These are phyloP conservation scores for Chloris gayana DNA, from an alignment of 176 grass and related monocot genomes.

Conservation along the genomic window DNA sequence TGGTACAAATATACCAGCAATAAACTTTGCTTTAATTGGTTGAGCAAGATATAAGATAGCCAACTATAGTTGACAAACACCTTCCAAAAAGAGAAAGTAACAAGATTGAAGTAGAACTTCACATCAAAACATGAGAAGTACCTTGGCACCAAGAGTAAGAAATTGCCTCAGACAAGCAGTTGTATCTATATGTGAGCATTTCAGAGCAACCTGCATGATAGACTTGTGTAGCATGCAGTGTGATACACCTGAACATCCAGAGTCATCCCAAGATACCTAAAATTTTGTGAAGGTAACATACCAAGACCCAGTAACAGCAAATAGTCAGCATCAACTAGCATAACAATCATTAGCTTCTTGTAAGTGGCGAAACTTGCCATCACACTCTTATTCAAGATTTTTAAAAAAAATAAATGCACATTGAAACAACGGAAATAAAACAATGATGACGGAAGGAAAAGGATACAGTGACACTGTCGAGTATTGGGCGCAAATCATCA, in stretches of 20 bases:
- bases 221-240: constrained; percentile 79
- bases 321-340: neutral
- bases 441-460: neutral
- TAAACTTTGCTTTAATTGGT: constrained; percentile 12
- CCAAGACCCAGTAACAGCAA: neutral
- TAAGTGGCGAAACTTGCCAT: neutral
- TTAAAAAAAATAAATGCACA: neutral
- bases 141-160: constrained; percentile 74
- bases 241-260: constrained; percentile 52
- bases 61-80: neutral
- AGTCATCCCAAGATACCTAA: constrained; percentile 83
- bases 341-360: neutral
- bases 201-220: constrained; percentile 74
- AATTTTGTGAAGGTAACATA: constrained; percentile 54
- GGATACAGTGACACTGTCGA: constrained; percentile 75
- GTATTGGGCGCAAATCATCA: constrained; percentile 50
- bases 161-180: constrained; percentile 49
- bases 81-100: neutral
- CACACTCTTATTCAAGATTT: neutral
- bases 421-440: neutral
- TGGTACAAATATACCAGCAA: constrained; percentile 34
- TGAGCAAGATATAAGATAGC: neutral
- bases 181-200: constrained; percentile 56
- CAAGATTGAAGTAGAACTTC: neutral
- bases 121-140: constrained; percentile 35